Evolutionary conservation across 306 rosid species (phyloP), one percentile per base, ranked within the genome.

Genomic region (Oxytropis ochrocephala): DNA sequence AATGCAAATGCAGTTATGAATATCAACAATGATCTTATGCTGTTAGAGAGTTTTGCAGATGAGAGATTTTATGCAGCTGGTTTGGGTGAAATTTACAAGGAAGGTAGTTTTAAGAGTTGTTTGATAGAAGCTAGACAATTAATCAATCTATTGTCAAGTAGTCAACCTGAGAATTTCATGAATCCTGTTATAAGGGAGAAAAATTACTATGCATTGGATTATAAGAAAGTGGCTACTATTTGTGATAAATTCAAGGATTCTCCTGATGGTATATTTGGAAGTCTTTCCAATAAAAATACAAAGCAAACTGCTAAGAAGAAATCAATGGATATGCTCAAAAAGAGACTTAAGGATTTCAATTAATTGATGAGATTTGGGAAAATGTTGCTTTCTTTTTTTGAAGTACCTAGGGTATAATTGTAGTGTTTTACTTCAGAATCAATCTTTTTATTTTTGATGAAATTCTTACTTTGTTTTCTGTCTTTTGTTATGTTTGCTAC

Each of bases 91-190:
- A 52, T 81, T 64, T 91, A 84, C 81, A 72, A 68, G 65, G 88
- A 81, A 7, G 80, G 83, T 38, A 81, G 87, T 70, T 90, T 91
- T 50, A 80, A 72, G 63, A 76, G 78, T 33, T 87, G 86, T 70
- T 60, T 91, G 80, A 55, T 75, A 64, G 99, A 94, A 83, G 90
- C 92, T 29, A 79, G 92, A 8, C 99, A 94, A 62, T 69, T 94
- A 52, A 64, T 87, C 32, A 91, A 88, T 82, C 99, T 94, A 73
- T 67, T 94, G 81, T 65, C 79, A 55, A 91, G 99, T 76, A 87
- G 89, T 72, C 99, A 94, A 69, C 97, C 99, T 1, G 99, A 94
- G 83, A 94, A 83, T 78, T 94, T 94, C 89, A 87, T 94, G 97
- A 91, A 94, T 85, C 95, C 99, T 41, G 99, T 94, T 42, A 94